Base-by-base conservation (phyloP, 495 filamentous ascomycete species). In the Aspergillus indologenus region DNA sequence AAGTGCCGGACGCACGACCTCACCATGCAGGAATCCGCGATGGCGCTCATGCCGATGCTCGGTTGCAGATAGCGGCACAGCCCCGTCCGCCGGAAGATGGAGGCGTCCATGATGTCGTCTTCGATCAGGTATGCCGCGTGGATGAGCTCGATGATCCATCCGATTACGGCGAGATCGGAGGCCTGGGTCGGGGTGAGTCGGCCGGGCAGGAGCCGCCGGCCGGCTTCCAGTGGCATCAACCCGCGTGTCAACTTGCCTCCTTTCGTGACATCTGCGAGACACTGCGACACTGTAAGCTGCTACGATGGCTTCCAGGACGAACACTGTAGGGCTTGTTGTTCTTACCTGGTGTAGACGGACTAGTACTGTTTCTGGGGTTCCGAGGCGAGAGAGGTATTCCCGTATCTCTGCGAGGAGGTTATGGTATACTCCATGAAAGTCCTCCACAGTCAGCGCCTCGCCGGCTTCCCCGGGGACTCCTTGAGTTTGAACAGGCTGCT, bases 201-300 rank as follows among this genome's bases (percentile, higher is more conserved):
- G 23, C 81, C 79, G 60, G 79, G 75, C 61, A 88, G 82, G 43
- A 96, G 85, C 60, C 90, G 61, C 61, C 85, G 84, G 47, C 82
- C 81, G 21, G 89, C 89, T 78, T 96, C 91, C 40, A 90, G 84
- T 48, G 96, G 91, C 45, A 90, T 92, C 85, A 95, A 90, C 71
- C 91, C 91, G 62, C 91, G 88, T 75, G 94, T 94, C 81, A 87
- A 91, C 80, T 96, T 96, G 63, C 91, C 91, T 63, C 91, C 91
- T n/a, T n/a, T n/a, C n/a, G n/a, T n/a, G n/a, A n/a, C n/a, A n/a
- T n/a, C n/a, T n/a, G n/a, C n/a, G n/a, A n/a, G n/a, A n/a, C n/a
- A n/a, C n/a, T n/a, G n/a, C n/a, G n/a, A n/a, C n/a, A n/a, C n/a
- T n/a, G n/a, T n/a, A n/a, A n/a, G n/a, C n/a, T n/a, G n/a, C n/a